phyloP scores from a whole-genome alignment of 352 stramenopile species.

The Peronospora belbahrii region DNA sequence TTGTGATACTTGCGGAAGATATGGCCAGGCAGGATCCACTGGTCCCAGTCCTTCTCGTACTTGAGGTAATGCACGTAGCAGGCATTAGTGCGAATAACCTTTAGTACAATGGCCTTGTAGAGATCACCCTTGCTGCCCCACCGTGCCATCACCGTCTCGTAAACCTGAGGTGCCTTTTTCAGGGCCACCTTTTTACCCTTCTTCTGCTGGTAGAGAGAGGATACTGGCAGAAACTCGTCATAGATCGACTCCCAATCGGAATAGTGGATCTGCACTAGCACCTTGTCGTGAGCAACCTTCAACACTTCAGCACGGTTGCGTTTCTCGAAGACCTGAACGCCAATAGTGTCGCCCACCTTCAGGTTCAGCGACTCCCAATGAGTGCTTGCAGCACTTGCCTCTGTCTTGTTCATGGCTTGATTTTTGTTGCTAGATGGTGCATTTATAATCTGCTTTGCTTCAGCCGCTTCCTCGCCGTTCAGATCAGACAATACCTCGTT shows the following conservation, averaged over 20 bases:
- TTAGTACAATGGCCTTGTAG: constrained; percentile 74
- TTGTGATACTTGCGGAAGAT: constrained; percentile 72
- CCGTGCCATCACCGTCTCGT: constrained; percentile 65
- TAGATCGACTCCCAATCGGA: constrained; percentile 78
- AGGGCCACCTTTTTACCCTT: constrained; percentile 45
- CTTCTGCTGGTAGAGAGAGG: constrained; percentile 49
- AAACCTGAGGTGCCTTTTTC: constrained; percentile 53
- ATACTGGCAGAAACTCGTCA: constrained; percentile 67
- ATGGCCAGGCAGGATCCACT: constrained; percentile 69
- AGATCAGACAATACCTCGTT: constrained; percentile 19
- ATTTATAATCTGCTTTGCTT: constrained; percentile 23
- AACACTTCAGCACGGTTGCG: constrained; percentile 58
- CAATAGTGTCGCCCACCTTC: constrained; percentile 54
- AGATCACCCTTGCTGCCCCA: constrained; percentile 65
- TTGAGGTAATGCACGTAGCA: constrained; percentile 80
- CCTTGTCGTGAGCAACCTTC: constrained; percentile 57
- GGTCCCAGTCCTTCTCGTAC: constrained; percentile 80
- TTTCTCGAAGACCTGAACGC: constrained; percentile 71
- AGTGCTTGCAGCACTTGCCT: constrained; percentile 22
- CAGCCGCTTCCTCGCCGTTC: constrained; percentile 22
- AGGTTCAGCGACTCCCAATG: constrained; percentile 63
- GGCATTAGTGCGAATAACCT: constrained; percentile 67
- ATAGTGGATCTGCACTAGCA: constrained; percentile 75
- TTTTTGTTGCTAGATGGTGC: constrained; percentile 22
- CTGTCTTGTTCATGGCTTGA: constrained; percentile 12